These are phyloP conservation scores for Podospora australis DNA, from an alignment of 495 filamentous ascomycete species.

Conservation along the genomic window DNA sequence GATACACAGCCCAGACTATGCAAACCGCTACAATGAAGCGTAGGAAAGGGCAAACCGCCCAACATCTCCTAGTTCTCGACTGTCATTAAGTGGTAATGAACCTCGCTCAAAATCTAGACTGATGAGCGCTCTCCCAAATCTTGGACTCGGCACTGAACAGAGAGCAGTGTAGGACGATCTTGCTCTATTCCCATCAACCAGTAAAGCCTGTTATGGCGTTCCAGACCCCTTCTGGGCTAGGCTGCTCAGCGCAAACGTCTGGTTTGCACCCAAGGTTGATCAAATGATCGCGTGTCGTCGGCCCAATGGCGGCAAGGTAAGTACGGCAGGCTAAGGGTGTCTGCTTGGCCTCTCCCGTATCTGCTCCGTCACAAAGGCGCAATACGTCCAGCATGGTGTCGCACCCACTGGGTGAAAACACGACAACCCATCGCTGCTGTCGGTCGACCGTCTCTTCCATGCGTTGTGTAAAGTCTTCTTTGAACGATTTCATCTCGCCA, in stretches of 20 bases:
- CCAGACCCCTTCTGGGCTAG: slow-evolving; percentile 78
- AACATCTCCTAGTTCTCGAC: background rate
- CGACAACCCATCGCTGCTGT: slow-evolving; percentile 67
- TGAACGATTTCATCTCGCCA: slow-evolving; percentile 67
- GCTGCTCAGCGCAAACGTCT: slow-evolving; percentile 75
- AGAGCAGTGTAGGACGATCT: background rate
- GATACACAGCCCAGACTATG: no score
- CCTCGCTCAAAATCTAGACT: no score
- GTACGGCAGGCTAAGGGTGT: slow-evolving; percentile 29
- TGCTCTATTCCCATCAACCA: background rate
- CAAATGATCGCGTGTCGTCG: slow-evolving; percentile 80
- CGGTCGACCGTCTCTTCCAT: slow-evolving; percentile 35
- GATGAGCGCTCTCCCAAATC: no score
- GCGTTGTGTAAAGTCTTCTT: slow-evolving; percentile 50
- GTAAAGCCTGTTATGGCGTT: slow-evolving; percentile 55
- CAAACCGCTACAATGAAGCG: no score
- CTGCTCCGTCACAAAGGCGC: slow-evolving; percentile 47
- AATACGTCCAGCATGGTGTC: slow-evolving; percentile 70
- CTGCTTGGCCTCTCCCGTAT: slow-evolving; percentile 38
- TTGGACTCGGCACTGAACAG: no score
- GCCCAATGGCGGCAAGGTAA: slow-evolving; percentile 82
- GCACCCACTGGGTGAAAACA: slow-evolving; percentile 89
- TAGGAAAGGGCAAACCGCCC: no score
- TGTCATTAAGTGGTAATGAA: background rate
- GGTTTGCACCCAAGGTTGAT: slow-evolving; percentile 62